Conservation (phyloP, 108 stramenopile species). For the Pelagomonas calceolata region DNA sequence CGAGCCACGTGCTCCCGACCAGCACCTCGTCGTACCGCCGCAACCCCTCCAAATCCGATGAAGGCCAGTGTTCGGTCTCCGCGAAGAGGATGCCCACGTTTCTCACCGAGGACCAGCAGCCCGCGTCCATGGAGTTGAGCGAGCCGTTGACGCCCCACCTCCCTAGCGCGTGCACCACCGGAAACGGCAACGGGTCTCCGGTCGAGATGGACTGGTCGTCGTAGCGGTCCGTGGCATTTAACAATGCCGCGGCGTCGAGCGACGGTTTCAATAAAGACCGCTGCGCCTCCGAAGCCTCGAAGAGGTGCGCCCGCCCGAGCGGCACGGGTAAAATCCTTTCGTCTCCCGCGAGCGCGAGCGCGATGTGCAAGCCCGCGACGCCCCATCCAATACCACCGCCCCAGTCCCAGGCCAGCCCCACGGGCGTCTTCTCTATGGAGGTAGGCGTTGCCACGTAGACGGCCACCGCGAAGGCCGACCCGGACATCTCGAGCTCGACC, state of each 20-base stretch:
- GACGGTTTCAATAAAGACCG: not conserved
- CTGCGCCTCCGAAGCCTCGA: not conserved
- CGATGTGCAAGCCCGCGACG: not conserved
- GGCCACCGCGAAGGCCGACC: not conserved
- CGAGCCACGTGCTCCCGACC: slow-evolving; percentile 4
- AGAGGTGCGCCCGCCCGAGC: not conserved
- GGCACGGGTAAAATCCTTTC: not conserved
- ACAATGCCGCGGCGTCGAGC: not conserved
- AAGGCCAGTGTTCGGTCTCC: slow-evolving; percentile 2
- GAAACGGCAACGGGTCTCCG: not conserved
- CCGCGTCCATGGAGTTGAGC: not conserved
- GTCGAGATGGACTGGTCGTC: too few species aligned
- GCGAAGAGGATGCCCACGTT: slow-evolving; percentile 12
- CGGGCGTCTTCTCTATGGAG: not conserved
- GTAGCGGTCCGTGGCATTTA: too few species aligned
- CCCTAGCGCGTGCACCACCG: not conserved
- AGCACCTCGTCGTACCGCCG: not conserved
- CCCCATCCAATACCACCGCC: not conserved
- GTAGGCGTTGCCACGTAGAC: not conserved
- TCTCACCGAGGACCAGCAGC: not conserved
- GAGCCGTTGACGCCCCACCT: not conserved
- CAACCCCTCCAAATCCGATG: not conserved
- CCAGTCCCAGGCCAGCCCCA: not conserved
- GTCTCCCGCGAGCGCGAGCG: not conserved
- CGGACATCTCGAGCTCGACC: not conserved